These are phyloP conservation scores for Ophiorrhiza pumila DNA, from an alignment of 257 asterid species.

Conservation along the genomic window DNA sequence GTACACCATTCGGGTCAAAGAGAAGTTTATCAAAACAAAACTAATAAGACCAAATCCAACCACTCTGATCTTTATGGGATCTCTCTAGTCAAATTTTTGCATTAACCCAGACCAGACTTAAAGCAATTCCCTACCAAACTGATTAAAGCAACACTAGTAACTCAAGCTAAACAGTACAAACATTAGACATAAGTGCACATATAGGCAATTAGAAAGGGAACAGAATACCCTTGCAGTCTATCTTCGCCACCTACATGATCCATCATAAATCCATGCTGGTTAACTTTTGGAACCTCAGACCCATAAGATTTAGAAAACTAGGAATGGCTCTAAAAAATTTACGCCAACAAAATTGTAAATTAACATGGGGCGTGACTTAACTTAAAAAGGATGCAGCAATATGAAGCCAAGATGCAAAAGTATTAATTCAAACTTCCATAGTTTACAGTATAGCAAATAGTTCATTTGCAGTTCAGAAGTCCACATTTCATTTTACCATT, in stretches of 20 bases:
- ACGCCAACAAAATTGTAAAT: neutral
- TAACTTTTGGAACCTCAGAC: neutral
- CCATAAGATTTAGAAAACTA: neutral
- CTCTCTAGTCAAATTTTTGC: neutral
- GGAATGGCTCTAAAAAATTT: conserved; percentile 4
- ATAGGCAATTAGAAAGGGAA: neutral
- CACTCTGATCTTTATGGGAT: neutral
- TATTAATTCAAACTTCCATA: neutral
- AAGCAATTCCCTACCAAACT: neutral
- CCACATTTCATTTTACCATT: neutral
- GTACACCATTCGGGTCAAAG: neutral
- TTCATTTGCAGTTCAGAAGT: neutral
- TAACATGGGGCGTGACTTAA: too few relatives aligned
- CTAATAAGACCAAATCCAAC: too few relatives aligned
- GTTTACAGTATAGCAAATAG: neutral
- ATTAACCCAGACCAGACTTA: neutral
- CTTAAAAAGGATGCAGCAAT: neutral
- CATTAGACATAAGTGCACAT: neutral
- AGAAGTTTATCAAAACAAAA: neutral
- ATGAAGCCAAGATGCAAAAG: neutral
- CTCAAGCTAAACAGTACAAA: neutral
- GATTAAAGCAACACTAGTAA: neutral
- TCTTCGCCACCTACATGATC: neutral
- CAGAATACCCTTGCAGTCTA: neutral
- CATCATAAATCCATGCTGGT: neutral